These are phyloP conservation scores for Aureoboletus auriporus DNA, from an alignment of 768 basidiomycete species.

Conservation along the genomic window DNA sequence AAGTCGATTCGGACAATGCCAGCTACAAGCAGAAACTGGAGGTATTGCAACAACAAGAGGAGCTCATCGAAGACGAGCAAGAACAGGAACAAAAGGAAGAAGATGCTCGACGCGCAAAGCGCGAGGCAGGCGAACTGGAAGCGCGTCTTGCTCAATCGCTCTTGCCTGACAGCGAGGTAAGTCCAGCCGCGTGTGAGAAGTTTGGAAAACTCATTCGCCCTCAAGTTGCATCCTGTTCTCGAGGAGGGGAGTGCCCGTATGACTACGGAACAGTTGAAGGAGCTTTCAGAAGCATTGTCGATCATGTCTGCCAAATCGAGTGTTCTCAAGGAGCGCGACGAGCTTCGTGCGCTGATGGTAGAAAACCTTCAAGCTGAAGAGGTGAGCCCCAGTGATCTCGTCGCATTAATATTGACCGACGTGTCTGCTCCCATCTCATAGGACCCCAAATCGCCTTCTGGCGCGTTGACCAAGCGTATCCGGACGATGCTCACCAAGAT, in stretches of 20 bases:
- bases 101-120: constrained; percentile 81
- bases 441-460: constrained; percentile 78
- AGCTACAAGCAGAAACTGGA: constrained; percentile 98
- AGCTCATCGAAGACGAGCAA: constrained; percentile 98
- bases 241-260: constrained; percentile 81
- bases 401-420: not conserved
- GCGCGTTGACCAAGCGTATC: constrained; percentile 92
- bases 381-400: constrained; percentile 35
- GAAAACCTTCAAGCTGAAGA: constrained; percentile 90
- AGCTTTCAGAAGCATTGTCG: constrained; percentile 86
- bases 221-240: constrained; percentile 58
- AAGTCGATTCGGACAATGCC: constrained; percentile 90
- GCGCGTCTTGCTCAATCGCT: constrained; percentile 75
- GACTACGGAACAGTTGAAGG: constrained; percentile 94
- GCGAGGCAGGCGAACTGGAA: constrained; percentile 77
- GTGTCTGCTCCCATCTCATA: constrained; percentile 20
- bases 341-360: constrained; percentile 87
- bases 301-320: constrained; percentile 91
- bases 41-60: constrained; percentile 96
- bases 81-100: constrained; percentile 97
- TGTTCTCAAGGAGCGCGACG: constrained; percentile 93
- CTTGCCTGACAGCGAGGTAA: constrained; percentile 87
- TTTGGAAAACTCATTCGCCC: not conserved
- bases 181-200: constrained; percentile 4
- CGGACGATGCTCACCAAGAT: constrained; percentile 94